These are phyloP conservation scores for Trapa bicornis DNA, from an alignment of 345 rosid species.

Conservation along the genomic window DNA sequence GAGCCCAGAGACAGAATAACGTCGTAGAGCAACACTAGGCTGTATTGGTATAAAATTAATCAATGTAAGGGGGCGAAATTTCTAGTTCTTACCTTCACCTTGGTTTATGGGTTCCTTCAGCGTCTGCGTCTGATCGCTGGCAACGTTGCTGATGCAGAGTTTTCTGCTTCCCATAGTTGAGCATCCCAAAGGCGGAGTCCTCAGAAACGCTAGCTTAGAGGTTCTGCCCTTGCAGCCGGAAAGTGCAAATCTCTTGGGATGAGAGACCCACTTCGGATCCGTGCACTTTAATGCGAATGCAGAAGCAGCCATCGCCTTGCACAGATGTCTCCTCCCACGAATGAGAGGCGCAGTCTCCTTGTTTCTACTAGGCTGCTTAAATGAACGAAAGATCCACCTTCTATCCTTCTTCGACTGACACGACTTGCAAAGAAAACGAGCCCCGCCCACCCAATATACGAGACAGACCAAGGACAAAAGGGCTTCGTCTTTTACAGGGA, in stretches of 20 bases:
- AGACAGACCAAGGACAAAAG: not conserved
- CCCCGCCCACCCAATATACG: not conserved
- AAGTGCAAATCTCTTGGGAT: constrained; percentile 13
- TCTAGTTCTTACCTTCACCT: constrained; percentile 8
- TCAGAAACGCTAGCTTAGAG: constrained; percentile 19
- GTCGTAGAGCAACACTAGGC: not conserved
- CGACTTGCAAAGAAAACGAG: not conserved
- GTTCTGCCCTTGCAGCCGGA: constrained; percentile 15
- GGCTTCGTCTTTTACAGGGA: not conserved
- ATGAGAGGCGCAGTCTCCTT: not conserved
- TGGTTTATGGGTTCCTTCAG: constrained; percentile 17
- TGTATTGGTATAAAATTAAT: not conserved
- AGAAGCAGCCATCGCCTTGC: constrained; percentile 21
- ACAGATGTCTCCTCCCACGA: not conserved
- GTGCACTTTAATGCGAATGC: constrained; percentile 19
- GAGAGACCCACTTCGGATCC: constrained; percentile 11
- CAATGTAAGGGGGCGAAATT: not conserved
- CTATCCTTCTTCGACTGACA: not conserved
- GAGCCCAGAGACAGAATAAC: not conserved
- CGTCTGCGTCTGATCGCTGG: constrained; percentile 27
- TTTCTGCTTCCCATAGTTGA: constrained; percentile 14
- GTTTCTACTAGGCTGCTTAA: not conserved
- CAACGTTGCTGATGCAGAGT: constrained; percentile 21
- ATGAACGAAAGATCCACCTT: not conserved
- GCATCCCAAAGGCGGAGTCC: constrained; percentile 13